Percentiles rank a stretch among this genome's conserved stretches.
These are phyloP conservation scores for Eustoma russellianum DNA, from an alignment of 257 asterid species.

Conservation along the genomic window DNA sequence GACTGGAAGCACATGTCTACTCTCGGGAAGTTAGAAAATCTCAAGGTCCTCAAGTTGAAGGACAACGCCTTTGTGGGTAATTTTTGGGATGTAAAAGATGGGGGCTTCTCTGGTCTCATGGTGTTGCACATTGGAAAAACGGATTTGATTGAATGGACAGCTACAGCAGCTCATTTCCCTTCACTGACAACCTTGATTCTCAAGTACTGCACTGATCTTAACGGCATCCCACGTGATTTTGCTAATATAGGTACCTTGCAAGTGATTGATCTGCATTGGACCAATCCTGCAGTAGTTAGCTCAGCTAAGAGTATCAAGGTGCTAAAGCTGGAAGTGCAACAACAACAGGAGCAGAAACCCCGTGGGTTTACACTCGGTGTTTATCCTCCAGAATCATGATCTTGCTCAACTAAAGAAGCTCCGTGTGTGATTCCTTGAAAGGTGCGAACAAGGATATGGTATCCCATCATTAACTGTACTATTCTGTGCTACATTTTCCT, in stretches of 20 bases:
- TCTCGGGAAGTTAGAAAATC: slow-evolving; percentile 17
- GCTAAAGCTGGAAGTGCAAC: not conserved
- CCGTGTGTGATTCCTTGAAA: not conserved
- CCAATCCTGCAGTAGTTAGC: slow-evolving; percentile 5
- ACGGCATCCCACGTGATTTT: slow-evolving; percentile 9
- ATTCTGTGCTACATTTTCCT: too few species aligned
- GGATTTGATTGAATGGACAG: slow-evolving; percentile 8
- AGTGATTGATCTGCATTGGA: slow-evolving; percentile 12
- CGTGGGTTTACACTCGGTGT: slow-evolving; percentile 13
- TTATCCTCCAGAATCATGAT: slow-evolving; percentile 19
- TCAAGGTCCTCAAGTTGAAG: slow-evolving; percentile 20
- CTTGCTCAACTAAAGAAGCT: not conserved
- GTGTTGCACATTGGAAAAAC: slow-evolving; percentile 13
- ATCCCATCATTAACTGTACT: too few species aligned
- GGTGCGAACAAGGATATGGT: slow-evolving; percentile 1
- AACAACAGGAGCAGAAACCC: not conserved
- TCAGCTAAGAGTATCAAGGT: slow-evolving; percentile 15
- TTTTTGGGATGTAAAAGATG: slow-evolving; percentile 12
- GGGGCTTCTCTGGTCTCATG: slow-evolving; percentile 12
- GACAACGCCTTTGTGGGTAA: slow-evolving; percentile 19
- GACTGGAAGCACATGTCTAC: slow-evolving; percentile 20
- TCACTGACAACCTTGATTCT: slow-evolving; percentile 8
- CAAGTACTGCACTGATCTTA: slow-evolving; percentile 10
- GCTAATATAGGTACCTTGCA: slow-evolving; percentile 10
- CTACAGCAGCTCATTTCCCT: slow-evolving; percentile 17